Percentiles rank a stretch among this genome's conserved stretches.
These are phyloP conservation scores for Penicillium bialowiezense DNA, from an alignment of 495 filamentous ascomycete species.

Conservation along the genomic window DNA sequence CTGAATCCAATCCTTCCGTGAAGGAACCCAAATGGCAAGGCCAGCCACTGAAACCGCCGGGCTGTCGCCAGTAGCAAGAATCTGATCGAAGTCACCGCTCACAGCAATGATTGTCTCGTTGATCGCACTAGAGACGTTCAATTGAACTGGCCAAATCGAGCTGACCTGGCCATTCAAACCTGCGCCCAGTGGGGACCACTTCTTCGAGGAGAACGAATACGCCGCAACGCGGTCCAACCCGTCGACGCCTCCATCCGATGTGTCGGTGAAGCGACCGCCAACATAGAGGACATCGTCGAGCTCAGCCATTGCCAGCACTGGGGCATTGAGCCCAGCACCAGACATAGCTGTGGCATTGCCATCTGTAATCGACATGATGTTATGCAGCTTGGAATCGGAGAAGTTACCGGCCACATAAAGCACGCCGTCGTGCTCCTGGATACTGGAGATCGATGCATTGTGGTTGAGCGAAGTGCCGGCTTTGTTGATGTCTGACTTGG, in stretches of 20 bases:
- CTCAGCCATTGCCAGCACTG: constrained; percentile 66
- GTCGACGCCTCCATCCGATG: constrained; percentile 53
- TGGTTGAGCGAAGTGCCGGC: constrained; percentile 65
- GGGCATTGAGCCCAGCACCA: constrained; percentile 76
- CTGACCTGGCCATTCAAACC: constrained; percentile 81
- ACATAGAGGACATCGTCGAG: constrained; percentile 70
- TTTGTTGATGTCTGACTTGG: constrained; percentile 67
- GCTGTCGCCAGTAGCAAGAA: constrained; percentile 64
- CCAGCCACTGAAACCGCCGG: constrained; percentile 60
- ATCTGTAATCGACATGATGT: constrained; percentile 72
- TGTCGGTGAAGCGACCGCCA: constrained; percentile 82
- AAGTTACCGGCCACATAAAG: constrained; percentile 88
- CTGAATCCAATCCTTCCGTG: constrained; percentile 81
- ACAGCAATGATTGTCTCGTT: constrained; percentile 74
- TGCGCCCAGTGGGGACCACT: constrained; percentile 77
- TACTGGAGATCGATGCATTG: constrained; percentile 61
- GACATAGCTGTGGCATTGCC: constrained; percentile 59
- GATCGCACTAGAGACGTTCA: constrained; percentile 71
- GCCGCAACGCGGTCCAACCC: constrained; percentile 72
- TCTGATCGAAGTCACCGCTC: constrained; percentile 74
- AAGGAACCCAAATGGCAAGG: constrained; percentile 94
- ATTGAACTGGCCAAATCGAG: constrained; percentile 67
- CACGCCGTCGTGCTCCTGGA: constrained; percentile 55
- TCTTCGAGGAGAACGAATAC: constrained; percentile 64
- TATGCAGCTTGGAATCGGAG: constrained; percentile 57